Conservation (phyloP, 2,329 filamentous ascomycete genomes). For the Alternaria rosae region DNA sequence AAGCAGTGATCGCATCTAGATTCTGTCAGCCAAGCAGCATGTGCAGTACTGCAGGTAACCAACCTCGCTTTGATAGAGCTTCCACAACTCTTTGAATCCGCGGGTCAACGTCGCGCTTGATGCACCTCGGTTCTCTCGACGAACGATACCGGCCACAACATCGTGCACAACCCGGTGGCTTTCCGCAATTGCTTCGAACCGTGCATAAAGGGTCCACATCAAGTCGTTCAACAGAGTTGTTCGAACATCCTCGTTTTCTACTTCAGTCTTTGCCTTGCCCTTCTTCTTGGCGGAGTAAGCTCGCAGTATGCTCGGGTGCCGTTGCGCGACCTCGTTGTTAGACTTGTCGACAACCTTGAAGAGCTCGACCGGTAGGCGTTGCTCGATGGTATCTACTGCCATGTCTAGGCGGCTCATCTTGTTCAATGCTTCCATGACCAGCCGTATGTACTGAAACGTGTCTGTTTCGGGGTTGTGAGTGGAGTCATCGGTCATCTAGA, state of each 20-base stretch:
- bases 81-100: conserved; percentile 97
- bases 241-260: conserved; percentile 74
- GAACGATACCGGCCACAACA: conserved; percentile 83
- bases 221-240: conserved; percentile 90
- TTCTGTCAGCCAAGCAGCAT: conserved; percentile 2
- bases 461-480: conserved; percentile 94
- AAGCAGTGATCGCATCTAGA: conserved; percentile 80
- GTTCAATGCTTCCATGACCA: conserved; percentile 88
- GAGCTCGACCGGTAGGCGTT: conserved; percentile 90
- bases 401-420: conserved; percentile 85
- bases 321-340: conserved; percentile 89
- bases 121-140: conserved; percentile 72
- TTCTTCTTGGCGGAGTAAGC: conserved; percentile 59
- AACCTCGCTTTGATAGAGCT: conserved; percentile 90
- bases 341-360: conserved; percentile 95
- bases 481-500: conserved; percentile 78
- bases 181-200: conserved; percentile 96
- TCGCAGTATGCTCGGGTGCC: conserved; percentile 82
- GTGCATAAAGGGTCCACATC: conserved; percentile 90
- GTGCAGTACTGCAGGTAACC: neutral
- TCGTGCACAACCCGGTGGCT: conserved; percentile 94
- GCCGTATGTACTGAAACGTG: conserved; percentile 89
- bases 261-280: conserved; percentile 66
- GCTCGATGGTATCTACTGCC: conserved; percentile 88
- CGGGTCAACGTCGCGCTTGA: conserved; percentile 73